A percentile compares a stretch with the other conserved stretches of the same genome.
Conservation (phyloP, 2,329 filamentous ascomycete genomes). For the Monosporascus sp. region DNA sequence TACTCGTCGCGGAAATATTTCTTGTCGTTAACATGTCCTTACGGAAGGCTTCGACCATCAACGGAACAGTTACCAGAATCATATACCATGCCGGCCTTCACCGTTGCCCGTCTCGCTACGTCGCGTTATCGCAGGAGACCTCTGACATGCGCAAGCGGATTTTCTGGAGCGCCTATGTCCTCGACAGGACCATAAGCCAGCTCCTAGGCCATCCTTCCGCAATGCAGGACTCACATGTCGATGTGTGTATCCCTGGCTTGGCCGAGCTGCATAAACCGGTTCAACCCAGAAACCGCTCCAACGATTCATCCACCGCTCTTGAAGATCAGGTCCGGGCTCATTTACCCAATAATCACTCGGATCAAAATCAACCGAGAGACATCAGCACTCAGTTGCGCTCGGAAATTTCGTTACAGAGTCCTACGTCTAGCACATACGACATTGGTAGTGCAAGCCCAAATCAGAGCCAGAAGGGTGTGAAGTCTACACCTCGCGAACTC, state of each 20-base stretch:
- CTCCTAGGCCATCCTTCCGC: constrained; percentile 30
- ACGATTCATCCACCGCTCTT: neutral
- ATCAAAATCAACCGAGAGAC: neutral
- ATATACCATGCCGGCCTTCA: constrained; percentile 46
- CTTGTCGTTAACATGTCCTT: constrained; percentile 42
- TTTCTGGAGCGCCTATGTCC: constrained; percentile 33
- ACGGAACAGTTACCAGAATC: constrained; percentile 39
- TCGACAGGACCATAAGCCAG: constrained; percentile 31
- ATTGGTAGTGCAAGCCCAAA: neutral
- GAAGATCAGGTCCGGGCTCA: constrained; percentile 2
- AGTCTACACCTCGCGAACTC: neutral
- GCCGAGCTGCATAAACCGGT: constrained; percentile 20
- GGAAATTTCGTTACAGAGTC: neutral
- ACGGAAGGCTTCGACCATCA: constrained; percentile 41
- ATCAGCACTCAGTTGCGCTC: neutral
- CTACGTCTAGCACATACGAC: neutral
- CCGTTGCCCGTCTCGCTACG: constrained; percentile 45
- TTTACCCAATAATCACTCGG: neutral
- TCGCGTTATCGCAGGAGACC: constrained; percentile 30
- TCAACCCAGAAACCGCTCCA: neutral
- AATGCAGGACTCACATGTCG: constrained; percentile 31
- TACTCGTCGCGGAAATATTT: constrained; percentile 43
- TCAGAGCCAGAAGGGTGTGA: neutral
- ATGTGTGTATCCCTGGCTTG: constrained; percentile 29
- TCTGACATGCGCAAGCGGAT: constrained; percentile 33